Evolutionary conservation across 192 early-diverging fungal genomes (phyloP).

Genomic region (Coemansia sp.): DNA sequence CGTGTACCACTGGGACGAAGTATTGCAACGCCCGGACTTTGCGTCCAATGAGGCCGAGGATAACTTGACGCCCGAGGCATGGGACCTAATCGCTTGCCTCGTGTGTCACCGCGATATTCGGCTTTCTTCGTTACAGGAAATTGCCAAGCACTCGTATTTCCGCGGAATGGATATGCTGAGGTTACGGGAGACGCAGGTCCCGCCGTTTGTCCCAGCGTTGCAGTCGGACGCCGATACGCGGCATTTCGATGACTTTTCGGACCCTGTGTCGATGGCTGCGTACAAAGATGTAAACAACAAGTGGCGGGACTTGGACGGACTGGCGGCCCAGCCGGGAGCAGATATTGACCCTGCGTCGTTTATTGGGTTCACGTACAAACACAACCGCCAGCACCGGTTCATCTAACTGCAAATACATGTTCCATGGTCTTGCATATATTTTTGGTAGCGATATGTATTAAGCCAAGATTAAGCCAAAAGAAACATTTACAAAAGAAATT

Average conservation of each 20-base stretch:
- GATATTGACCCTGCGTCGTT: slow-evolving; percentile 57
- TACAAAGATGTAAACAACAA: slow-evolving; percentile 61
- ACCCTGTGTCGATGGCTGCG: slow-evolving; percentile 57
- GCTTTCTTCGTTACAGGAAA: slow-evolving; percentile 54
- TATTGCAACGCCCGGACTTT: slow-evolving; percentile 74
- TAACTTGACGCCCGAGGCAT: slow-evolving; percentile 72
- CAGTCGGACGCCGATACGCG: slow-evolving; percentile 70
- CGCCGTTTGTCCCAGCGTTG: slow-evolving; percentile 72
- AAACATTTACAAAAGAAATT: background rate
- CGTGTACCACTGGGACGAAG: slow-evolving; percentile 76
- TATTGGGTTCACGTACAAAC: slow-evolving; percentile 74
- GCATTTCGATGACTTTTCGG: slow-evolving; percentile 75
- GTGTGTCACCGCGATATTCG: slow-evolving; percentile 57
- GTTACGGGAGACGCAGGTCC: slow-evolving; percentile 58
- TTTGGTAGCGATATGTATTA: too few relatives aligned
- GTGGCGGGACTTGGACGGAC: slow-evolving; percentile 40
- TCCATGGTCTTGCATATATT: too few relatives aligned
- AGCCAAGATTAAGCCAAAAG: background rate
- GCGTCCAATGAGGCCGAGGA: slow-evolving; percentile 73
- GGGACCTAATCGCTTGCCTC: slow-evolving; percentile 67
- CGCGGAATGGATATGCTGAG: slow-evolving; percentile 61
- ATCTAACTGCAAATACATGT: background rate
- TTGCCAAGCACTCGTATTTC: slow-evolving; percentile 63
- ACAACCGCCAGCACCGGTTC: slow-evolving; percentile 46
- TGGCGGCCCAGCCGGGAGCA: slow-evolving; percentile 30